Conservation (phyloP, 148 eudicot species). For the Drosera capensis region DNA sequence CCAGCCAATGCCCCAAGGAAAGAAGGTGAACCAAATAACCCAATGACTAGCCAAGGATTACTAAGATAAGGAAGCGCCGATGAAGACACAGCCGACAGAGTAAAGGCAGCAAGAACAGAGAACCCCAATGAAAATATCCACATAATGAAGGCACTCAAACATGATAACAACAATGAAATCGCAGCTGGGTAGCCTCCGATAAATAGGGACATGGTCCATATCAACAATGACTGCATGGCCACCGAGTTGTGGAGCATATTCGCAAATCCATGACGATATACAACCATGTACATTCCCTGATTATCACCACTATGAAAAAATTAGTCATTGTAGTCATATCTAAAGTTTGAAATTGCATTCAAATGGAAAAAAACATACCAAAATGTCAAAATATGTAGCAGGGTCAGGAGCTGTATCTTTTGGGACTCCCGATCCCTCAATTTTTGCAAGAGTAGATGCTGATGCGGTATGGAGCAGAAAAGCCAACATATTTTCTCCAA, state of each 20-base stretch:
- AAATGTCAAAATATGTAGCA: slow-evolving; percentile 80
- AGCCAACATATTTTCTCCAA: slow-evolving; percentile 94
- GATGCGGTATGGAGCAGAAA: slow-evolving; percentile 66
- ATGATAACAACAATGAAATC: slow-evolving; percentile 48
- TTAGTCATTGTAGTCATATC: slow-evolving; percentile 4
- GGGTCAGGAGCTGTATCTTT: slow-evolving; percentile 23
- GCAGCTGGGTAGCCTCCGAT: slow-evolving; percentile 73
- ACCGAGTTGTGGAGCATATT: slow-evolving; percentile 70
- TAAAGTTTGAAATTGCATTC: background rate
- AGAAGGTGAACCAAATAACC: slow-evolving; percentile 81
- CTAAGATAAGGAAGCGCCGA: slow-evolving; percentile 59
- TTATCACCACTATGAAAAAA: slow-evolving; percentile 6
- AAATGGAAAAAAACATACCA: slow-evolving; percentile 31
- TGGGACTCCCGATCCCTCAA: slow-evolving; percentile 19
- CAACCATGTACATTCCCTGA: slow-evolving; percentile 84
- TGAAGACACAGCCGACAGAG: slow-evolving; percentile 46
- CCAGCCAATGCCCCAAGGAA: slow-evolving; percentile 89
- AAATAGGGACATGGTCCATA: slow-evolving; percentile 64
- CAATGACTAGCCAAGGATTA: slow-evolving; percentile 59
- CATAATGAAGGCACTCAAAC: slow-evolving; percentile 57
- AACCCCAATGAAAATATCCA: slow-evolving; percentile 61
- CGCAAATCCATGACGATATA: slow-evolving; percentile 55
- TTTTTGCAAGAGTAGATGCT: slow-evolving; percentile 39
- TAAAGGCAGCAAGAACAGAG: slow-evolving; percentile 46
- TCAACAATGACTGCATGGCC: slow-evolving; percentile 55